phyloP scores from a whole-genome alignment of 2,329 filamentous ascomycete genomes.

The Sporothrix humicola region DNA sequence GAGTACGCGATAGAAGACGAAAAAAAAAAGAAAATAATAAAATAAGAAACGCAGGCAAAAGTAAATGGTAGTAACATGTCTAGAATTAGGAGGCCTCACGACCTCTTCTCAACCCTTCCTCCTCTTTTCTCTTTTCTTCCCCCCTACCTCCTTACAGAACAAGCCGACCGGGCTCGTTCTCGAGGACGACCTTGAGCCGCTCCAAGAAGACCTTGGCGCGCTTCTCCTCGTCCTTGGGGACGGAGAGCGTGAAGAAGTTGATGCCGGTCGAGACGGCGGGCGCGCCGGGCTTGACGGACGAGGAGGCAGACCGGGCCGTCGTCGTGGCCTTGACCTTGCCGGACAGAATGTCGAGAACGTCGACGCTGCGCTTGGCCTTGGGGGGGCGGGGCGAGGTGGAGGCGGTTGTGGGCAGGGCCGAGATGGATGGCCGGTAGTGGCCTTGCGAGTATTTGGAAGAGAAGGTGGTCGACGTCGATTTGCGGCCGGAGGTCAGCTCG shows the following conservation, averaged over 20 bases:
- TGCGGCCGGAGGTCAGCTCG: conserved; percentile 65
- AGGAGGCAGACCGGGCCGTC: conserved; percentile 29
- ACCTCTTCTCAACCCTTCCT: too few species aligned
- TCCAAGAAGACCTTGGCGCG: conserved; percentile 82
- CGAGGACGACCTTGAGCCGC: conserved; percentile 81
- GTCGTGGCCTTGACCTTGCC: conserved; percentile 34
- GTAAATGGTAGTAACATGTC: conserved; percentile 24
- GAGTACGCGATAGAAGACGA: background rate
- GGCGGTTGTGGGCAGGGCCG: conserved; percentile 57
- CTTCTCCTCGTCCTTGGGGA: conserved; percentile 79
- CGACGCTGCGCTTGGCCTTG: conserved; percentile 46
- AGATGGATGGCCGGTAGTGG: conserved; percentile 74
- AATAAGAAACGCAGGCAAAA: conserved; percentile 36
- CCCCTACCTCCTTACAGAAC: conserved; percentile 55
- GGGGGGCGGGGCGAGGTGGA: conserved; percentile 41
- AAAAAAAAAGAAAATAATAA: background rate
- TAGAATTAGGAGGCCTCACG: too few species aligned
- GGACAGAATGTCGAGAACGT: conserved; percentile 77
- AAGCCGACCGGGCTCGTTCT: conserved; percentile 77
- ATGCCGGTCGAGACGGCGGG: conserved; percentile 60
- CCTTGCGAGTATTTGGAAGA: conserved; percentile 60
- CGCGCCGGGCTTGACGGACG: conserved; percentile 41
- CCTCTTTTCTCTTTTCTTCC: conserved; percentile 34
- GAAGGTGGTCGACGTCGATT: conserved; percentile 46
- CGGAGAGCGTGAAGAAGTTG: conserved; percentile 82